Conservation (phyloP, 2,329 filamentous ascomycete genomes). For the Aureobasidium sp. region DNA sequence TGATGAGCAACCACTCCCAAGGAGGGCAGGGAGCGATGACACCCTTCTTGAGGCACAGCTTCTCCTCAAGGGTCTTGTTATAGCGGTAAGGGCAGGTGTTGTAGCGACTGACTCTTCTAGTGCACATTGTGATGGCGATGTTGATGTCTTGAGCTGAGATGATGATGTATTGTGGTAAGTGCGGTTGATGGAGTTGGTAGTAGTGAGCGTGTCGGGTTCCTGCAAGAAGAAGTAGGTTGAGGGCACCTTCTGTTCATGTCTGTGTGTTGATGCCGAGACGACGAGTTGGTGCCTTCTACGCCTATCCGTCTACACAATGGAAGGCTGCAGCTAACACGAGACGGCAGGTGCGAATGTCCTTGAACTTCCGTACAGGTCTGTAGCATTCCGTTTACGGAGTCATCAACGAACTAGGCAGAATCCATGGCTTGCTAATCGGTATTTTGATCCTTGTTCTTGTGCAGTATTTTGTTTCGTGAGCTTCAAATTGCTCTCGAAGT, state of each 20-base stretch:
- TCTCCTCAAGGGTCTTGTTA: neutral
- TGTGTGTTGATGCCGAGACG: neutral
- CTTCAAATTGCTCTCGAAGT: neutral
- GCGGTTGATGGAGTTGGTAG: neutral
- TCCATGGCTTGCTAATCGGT: too few relatives aligned
- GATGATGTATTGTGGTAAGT: neutral
- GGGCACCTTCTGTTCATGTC: neutral
- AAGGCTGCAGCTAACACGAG: neutral
- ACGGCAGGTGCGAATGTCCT: neutral
- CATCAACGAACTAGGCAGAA: too few relatives aligned
- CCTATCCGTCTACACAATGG: neutral
- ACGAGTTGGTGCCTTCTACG: neutral
- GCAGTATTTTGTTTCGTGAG: neutral
- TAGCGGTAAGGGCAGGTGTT: neutral
- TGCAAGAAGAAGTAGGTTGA: neutral
- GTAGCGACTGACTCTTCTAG: neutral
- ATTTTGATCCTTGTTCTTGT: neutral
- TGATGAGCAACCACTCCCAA: constrained; percentile 1
- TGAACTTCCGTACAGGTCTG: neutral
- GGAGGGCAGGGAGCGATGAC: neutral
- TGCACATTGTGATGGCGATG: neutral
- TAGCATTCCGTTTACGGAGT: too few relatives aligned
- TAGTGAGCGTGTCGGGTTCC: neutral
- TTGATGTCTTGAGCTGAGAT: neutral
- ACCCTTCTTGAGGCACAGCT: neutral